Conservation (phyloP, 805 yeast species). For the Teunomyces funiuensis region DNA sequence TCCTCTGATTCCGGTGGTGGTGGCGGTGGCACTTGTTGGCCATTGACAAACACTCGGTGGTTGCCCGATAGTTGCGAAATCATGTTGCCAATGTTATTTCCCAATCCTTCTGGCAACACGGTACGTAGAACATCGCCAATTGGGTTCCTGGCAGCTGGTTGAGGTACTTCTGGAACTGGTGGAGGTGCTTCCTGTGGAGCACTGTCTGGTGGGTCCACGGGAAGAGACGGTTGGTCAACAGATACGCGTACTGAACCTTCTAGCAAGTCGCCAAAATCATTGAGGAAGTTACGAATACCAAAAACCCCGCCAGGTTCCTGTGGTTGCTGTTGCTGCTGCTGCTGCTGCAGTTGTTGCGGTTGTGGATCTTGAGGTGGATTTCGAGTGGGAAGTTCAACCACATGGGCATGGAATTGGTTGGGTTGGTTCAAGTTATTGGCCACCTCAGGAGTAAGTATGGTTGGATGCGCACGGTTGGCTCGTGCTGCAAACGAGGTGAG, state of each 20-base stretch:
- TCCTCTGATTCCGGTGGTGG: slow-evolving; percentile 1
- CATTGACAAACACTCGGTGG: slow-evolving; percentile 8
- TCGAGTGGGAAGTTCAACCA: neutral
- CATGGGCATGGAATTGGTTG: slow-evolving; percentile 15
- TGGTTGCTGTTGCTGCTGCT: neutral
- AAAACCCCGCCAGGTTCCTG: slow-evolving; percentile 1
- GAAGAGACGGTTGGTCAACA: neutral
- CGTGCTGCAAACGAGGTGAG: slow-evolving; percentile 28
- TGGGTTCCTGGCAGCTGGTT: neutral
- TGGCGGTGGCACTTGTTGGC: slow-evolving; percentile 3
- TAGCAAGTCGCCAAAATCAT: slow-evolving; percentile 23
- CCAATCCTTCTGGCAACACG: slow-evolving; percentile 13
- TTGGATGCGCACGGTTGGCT: slow-evolving; percentile 34
- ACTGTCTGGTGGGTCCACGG: neutral
- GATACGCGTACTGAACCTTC: slow-evolving; percentile 14
- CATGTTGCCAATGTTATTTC: slow-evolving; percentile 6
- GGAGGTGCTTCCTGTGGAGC: neutral
- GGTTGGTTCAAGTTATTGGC: slow-evolving; percentile 29
- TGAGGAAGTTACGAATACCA: slow-evolving; percentile 19
- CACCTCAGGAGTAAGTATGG: slow-evolving; percentile 37
- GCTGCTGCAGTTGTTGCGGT: neutral
- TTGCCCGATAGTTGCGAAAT: slow-evolving; percentile 11
- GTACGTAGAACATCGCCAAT: slow-evolving; percentile 11
- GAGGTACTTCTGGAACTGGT: neutral
- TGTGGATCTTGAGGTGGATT: slow-evolving; percentile 5